Evolutionary conservation across 192 early-diverging fungal genomes (phyloP), one percentile per base, ranked within the genome.

Genomic region (Dimargaris verticillata): DNA sequence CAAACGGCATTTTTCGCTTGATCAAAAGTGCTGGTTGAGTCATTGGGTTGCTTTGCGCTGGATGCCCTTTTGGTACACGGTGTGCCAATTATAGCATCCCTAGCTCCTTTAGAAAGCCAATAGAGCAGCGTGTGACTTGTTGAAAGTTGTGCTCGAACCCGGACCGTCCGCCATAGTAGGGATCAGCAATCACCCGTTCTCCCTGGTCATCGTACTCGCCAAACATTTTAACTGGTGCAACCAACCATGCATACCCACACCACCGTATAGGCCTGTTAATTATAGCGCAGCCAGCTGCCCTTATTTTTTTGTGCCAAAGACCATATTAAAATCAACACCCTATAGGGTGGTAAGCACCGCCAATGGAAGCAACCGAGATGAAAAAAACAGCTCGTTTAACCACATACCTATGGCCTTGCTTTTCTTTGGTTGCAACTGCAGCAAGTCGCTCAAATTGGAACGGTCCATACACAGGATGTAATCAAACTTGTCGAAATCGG

Each of bases 401-500:
- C 18, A 55, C 53, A 28, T 55, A 55, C 53, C 28, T 9, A 53
- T 44, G 6, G 74, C 74, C 18, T 49, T 70, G 28, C 68, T 67
- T 0, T 67, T 68, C 42, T 57, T 49, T 0, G 80, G 77, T 65
- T 71, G 62, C 28, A 72, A 62, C 0, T 52, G 63, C 64, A 76
- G 66, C 44, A 88, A 61, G 64, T 89, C 78, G 5, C 62, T 44
- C 33, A 91, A 66, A 68, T 93, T 93, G 53, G 78, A 74, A 28
- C 83, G 73, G 63, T 97, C 94, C 92, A 95, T 95, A 70, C 88
- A 91, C 24, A 98, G 76, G 53, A 98, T 83, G 60, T 87, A 86
- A 61, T 93, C 86, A 54, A 88, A 98, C 3, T 70, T 45, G 2
- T 57, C 41, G 70, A 87, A 95, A 63, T 98, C 83, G 0, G 61